Percentiles rank a stretch among this genome's conserved stretches.
These are phyloP conservation scores for Starmerella geochares DNA, from an alignment of 805 yeast species.

Conservation along the genomic window DNA sequence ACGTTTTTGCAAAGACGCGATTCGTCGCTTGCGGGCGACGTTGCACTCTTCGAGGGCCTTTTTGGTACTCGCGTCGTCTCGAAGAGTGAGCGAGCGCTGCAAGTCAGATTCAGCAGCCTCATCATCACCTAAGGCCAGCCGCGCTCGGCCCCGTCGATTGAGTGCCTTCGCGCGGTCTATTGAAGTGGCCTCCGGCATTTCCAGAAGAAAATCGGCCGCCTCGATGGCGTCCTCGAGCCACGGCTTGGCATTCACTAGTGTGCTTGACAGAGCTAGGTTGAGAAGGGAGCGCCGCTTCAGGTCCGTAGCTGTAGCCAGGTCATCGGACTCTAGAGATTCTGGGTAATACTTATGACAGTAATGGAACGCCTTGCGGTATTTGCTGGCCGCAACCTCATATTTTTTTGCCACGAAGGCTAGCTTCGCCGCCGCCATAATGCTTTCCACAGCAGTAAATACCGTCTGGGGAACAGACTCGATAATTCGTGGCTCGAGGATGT, in stretches of 20 bases:
- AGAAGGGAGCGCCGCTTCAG: slow-evolving; percentile 55
- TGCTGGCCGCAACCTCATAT: slow-evolving; percentile 46
- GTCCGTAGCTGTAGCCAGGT: slow-evolving; percentile 34
- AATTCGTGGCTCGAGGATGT: slow-evolving; percentile 24
- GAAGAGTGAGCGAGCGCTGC: slow-evolving; percentile 42
- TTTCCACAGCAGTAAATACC: slow-evolving; percentile 15
- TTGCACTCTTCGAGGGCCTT: slow-evolving; percentile 16
- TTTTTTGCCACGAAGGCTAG: slow-evolving; percentile 50
- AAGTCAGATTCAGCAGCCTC: slow-evolving; percentile 58
- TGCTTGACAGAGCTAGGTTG: slow-evolving; percentile 64
- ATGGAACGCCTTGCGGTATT: slow-evolving; percentile 62
- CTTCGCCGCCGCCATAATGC: slow-evolving; percentile 53
- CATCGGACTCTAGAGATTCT: slow-evolving; percentile 35
- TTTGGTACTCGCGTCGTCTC: slow-evolving; percentile 15
- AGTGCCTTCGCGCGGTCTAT: slow-evolving; percentile 70
- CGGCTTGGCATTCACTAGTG: slow-evolving; percentile 39
- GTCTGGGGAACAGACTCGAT: slow-evolving; percentile 22
- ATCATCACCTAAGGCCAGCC: slow-evolving; percentile 51
- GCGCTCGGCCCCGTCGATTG: slow-evolving; percentile 73
- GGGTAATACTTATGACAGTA: slow-evolving; percentile 68
- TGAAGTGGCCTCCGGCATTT: slow-evolving; percentile 37
- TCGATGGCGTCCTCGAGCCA: slow-evolving; percentile 45
- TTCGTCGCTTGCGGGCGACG: background rate
- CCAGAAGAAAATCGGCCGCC: slow-evolving; percentile 58
- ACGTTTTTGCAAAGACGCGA: background rate